Percentiles rank a stretch among this genome's conserved stretches.
phyloP scores from a whole-genome alignment of 306 rosid species.

The Vigna mungo region DNA sequence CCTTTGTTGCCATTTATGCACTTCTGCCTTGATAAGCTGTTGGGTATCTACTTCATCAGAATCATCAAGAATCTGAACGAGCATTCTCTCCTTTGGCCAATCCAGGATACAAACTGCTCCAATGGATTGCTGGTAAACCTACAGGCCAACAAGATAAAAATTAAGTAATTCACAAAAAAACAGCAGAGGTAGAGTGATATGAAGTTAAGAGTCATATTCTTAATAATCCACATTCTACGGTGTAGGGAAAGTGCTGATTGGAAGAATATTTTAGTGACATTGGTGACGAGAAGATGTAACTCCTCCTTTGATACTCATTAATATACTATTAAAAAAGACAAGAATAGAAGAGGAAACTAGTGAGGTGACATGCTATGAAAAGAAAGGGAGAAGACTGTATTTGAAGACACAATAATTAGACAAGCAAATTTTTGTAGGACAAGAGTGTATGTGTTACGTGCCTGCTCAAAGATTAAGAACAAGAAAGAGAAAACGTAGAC shows the following conservation, averaged over 20 bases:
- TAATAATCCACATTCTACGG: background rate
- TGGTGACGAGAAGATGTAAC: slow-evolving; percentile 46
- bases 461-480: too few relatives aligned
- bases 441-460: too few relatives aligned
- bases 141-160: slow-evolving; percentile 38
- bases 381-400: slow-evolving; percentile 68
- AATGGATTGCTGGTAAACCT: slow-evolving; percentile 99
- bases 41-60: slow-evolving; percentile 89
- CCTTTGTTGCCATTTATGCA: slow-evolving; percentile 94
- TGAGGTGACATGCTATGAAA: slow-evolving; percentile 50
- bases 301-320: slow-evolving; percentile 51
- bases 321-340: slow-evolving; percentile 54
- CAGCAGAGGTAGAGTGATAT: slow-evolving; percentile 6
- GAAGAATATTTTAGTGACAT: slow-evolving; percentile 43
- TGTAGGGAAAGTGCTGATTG: slow-evolving; percentile 13
- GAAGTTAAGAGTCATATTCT: slow-evolving; percentile 3
- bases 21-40: slow-evolving; percentile 93
- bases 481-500: too few relatives aligned
- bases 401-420: slow-evolving; percentile 57
- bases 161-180: slow-evolving; percentile 21
- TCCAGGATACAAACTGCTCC: slow-evolving; percentile 91
- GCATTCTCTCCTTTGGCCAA: slow-evolving; percentile 98
- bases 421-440: background rate
- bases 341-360: slow-evolving; percentile 66
- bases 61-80: slow-evolving; percentile 94